Evolutionary conservation across 176 grass and related monocot genomes (phyloP).

Genomic region (Avena insularis): DNA sequence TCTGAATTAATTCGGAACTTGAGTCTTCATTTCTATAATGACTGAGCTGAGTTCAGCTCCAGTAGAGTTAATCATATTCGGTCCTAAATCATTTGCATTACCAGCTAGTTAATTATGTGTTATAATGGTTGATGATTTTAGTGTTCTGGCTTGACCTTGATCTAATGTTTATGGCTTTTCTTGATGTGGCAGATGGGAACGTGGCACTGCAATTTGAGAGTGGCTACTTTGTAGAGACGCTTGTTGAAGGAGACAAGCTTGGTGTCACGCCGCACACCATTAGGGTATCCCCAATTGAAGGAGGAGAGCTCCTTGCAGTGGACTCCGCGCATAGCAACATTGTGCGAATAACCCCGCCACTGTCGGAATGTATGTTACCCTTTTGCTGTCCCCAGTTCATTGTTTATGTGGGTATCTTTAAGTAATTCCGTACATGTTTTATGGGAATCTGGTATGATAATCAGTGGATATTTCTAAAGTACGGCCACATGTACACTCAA

Average conservation of each 20-base stretch:
- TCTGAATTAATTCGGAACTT: no score
- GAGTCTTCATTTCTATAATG: no score
- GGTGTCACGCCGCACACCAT: conserved; percentile 68
- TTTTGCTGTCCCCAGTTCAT: not conserved
- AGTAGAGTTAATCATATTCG: not conserved
- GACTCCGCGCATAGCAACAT: conserved; percentile 86
- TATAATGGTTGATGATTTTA: not conserved
- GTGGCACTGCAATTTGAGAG: conserved; percentile 59
- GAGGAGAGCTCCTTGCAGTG: conserved; percentile 87
- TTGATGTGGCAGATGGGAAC: conserved; percentile 14
- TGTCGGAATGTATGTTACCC: conserved; percentile 76
- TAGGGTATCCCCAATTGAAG: conserved; percentile 77
- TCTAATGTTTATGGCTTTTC: no score
- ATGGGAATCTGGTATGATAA: not conserved
- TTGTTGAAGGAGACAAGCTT: conserved; percentile 93
- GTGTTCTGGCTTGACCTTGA: conserved; percentile 30
- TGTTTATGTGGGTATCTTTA: conserved; percentile 21
- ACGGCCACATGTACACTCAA: not conserved
- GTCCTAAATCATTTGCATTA: not conserved
- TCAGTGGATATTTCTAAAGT: conserved; percentile 5
- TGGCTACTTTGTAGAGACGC: conserved; percentile 94
- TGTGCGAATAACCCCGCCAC: conserved; percentile 84
- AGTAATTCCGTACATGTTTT: not conserved
- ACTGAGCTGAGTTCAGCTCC: conserved; percentile 2
- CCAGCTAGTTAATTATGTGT: not conserved